A percentile compares a stretch with the other conserved stretches of the same genome.
phyloP scores from a whole-genome alignment of 805 yeast genomes.

The Barnettozyma pratensis region DNA sequence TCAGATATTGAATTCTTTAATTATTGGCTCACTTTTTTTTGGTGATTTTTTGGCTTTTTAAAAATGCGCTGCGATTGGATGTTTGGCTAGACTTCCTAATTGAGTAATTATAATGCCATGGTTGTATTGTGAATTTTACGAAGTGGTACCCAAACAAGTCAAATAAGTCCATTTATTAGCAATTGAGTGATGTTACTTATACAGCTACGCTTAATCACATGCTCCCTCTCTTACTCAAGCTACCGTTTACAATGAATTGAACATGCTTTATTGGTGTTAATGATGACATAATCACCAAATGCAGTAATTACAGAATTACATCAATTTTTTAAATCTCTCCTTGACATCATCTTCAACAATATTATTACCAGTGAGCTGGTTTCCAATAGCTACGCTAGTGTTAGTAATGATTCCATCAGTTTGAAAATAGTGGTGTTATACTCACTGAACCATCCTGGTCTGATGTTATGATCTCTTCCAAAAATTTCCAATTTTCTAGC shows the following conservation, averaged over 20 bases:
- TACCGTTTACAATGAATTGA: not conserved
- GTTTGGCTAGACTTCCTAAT: conserved; percentile 16
- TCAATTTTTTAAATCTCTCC: conserved; percentile 27
- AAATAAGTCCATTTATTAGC: not conserved
- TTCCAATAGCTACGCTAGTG: conserved; percentile 51
- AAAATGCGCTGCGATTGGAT: conserved; percentile 15
- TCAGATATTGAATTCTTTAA: not conserved
- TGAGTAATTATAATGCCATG: conserved; percentile 7
- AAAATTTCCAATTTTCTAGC: conserved; percentile 82
- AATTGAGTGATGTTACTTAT: not conserved
- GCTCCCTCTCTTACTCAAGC: not conserved
- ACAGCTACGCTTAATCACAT: not conserved
- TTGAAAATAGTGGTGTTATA: conserved; percentile 3
- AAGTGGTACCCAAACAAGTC: not conserved
- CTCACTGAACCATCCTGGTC: conserved; percentile 84
- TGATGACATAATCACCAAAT: not conserved
- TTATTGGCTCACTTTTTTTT: conserved; percentile 12
- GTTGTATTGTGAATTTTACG: not conserved
- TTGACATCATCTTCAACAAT: conserved; percentile 56
- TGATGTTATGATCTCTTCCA: conserved; percentile 79
- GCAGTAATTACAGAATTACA: conserved; percentile 6
- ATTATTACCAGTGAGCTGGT: conserved; percentile 59
- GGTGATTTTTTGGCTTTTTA: not conserved
- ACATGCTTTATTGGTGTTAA: not conserved
- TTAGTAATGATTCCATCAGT: conserved; percentile 1